A percentile compares a stretch with the other conserved stretches of the same genome.
Conservation (phyloP, 1,284 basidiomycete genomes). For the Papiliotrema laurentii region DNA sequence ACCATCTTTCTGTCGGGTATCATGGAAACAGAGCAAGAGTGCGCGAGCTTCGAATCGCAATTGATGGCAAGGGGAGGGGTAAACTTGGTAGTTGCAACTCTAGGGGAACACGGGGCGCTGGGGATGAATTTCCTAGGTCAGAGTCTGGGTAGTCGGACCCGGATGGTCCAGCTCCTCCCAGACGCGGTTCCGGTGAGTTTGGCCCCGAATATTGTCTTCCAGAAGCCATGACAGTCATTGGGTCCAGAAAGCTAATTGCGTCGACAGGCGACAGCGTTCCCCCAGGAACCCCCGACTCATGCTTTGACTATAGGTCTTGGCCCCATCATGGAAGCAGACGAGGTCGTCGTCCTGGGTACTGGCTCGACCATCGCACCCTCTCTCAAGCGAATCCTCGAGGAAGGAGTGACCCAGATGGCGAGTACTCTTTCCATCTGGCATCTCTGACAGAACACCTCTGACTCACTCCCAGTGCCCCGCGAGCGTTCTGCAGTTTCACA, state of each 20-base stretch:
- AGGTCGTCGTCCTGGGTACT: slow-evolving; percentile 51
- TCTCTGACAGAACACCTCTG: too few relatives aligned
- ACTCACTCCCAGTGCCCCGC: slow-evolving; percentile 3
- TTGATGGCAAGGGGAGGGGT: slow-evolving; percentile 74
- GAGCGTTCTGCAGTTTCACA: slow-evolving; percentile 4
- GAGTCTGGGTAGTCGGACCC: slow-evolving; percentile 41
- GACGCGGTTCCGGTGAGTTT: too few relatives aligned
- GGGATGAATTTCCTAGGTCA: slow-evolving; percentile 71
- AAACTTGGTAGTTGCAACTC: slow-evolving; percentile 78
- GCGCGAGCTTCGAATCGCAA: slow-evolving; percentile 67
- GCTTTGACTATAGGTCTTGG: slow-evolving; percentile 79
- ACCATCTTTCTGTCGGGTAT: slow-evolving; percentile 76
- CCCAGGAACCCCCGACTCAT: too few relatives aligned
- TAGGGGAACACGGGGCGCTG: slow-evolving; percentile 83
- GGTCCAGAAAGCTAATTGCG: too few relatives aligned
- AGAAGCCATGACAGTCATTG: too few relatives aligned
- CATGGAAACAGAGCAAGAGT: slow-evolving; percentile 69
- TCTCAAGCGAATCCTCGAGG: slow-evolving; percentile 6
- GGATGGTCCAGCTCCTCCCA: too few relatives aligned
- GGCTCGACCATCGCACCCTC: slow-evolving; percentile 2
- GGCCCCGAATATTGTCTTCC: too few relatives aligned
- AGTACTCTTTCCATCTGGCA: too few relatives aligned
- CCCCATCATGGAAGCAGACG: slow-evolving; percentile 73
- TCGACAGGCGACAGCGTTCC: too few relatives aligned
- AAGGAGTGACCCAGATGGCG: slow-evolving; percentile 9